Percentiles rank a stretch among this genome's conserved stretches.
Conservation (phyloP, 1,284 basidiomycete species). For the Fomitopsis betulina region DNA sequence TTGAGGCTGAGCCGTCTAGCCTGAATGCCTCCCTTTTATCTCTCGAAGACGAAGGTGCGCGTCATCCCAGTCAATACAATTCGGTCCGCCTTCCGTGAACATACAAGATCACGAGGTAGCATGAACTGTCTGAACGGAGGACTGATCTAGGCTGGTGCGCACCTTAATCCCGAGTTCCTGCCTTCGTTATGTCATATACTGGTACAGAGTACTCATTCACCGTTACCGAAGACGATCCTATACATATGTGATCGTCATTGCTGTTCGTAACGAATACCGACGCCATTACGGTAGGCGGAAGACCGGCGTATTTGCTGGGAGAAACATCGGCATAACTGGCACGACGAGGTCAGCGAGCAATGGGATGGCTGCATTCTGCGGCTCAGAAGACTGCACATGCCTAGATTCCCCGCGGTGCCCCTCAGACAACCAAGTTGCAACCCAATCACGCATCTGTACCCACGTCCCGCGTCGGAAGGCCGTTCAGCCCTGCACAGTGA, state of each 20-base stretch:
- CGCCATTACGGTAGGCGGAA: not conserved
- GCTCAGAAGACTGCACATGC: not conserved
- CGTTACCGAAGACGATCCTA: not conserved
- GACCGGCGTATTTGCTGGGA: not conserved
- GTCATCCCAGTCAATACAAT: not conserved
- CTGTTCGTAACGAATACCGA: not conserved
- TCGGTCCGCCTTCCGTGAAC: constrained; percentile 3
- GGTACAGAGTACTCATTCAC: no score
- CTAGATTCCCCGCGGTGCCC: not conserved
- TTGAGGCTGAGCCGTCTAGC: not conserved
- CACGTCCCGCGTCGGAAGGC: not conserved
- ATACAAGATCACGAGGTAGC: constrained; percentile 3
- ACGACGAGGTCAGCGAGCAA: not conserved
- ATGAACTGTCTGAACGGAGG: not conserved
- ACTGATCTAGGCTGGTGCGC: not conserved
- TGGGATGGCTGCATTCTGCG: not conserved
- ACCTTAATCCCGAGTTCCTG: not conserved
- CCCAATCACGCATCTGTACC: not conserved
- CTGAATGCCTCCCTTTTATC: not conserved
- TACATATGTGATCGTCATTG: not conserved
- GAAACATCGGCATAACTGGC: constrained; percentile 7
- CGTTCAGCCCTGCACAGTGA: not conserved
- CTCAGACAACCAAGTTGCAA: not conserved
- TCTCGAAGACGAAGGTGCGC: not conserved
- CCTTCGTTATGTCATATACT: not conserved